Conservation (phyloP, 2,329 filamentous ascomycete species). For the Fusarium phyllophilum region DNA sequence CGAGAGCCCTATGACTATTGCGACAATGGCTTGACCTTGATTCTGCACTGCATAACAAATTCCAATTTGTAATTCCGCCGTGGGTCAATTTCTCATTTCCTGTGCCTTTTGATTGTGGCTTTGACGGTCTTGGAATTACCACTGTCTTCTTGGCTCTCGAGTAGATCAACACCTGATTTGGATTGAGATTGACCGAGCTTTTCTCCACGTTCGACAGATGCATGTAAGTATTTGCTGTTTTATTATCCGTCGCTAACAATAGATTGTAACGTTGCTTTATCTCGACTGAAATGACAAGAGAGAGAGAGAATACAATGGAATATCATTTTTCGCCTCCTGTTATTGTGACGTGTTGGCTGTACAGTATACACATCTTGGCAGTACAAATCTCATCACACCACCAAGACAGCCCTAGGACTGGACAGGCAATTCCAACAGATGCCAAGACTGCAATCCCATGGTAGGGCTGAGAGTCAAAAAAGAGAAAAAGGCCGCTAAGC, state of each 20-base stretch:
- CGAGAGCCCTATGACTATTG: slow-evolving; percentile 9
- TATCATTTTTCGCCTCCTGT: neutral
- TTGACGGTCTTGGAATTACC: slow-evolving; percentile 8
- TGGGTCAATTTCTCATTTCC: slow-evolving; percentile 20
- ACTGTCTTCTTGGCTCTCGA: neutral
- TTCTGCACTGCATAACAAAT: neutral
- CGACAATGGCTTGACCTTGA: neutral
- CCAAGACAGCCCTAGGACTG: slow-evolving; percentile 11
- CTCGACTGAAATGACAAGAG: neutral
- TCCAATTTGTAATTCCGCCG: neutral
- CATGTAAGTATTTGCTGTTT: slow-evolving; percentile 12
- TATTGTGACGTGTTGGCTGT: neutral
- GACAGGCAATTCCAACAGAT: slow-evolving; percentile 13
- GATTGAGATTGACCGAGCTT: slow-evolving; percentile 12
- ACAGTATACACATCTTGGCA: neutral
- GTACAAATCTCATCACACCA: slow-evolving; percentile 8
- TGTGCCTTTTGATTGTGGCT: slow-evolving; percentile 4
- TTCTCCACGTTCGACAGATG: slow-evolving; percentile 34
- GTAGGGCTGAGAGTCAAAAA: slow-evolving; percentile 23
- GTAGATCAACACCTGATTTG: slow-evolving; percentile 21
- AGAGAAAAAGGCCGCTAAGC: slow-evolving; percentile 8
- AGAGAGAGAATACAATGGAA: neutral
- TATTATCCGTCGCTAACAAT: neutral
- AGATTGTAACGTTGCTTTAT: slow-evolving; percentile 14
- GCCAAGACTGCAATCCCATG: slow-evolving; percentile 11